Evolutionary conservation across 441 rosid genomes (phyloP), one percentile per base, ranked within the genome.

Genomic region (Erodium moschatum): DNA sequence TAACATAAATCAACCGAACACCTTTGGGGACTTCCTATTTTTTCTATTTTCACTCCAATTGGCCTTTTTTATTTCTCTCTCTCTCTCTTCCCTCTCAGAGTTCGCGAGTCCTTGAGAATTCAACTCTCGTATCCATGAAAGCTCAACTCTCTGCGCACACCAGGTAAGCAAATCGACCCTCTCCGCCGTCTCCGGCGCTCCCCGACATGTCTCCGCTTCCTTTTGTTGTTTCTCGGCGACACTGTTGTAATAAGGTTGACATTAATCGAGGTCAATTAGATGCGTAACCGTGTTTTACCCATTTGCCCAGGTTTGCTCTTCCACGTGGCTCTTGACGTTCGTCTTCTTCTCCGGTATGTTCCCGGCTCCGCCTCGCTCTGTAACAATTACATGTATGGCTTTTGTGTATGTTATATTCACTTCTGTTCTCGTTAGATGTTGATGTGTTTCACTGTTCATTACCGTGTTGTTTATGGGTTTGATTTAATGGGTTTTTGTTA

Each of bases 301-400:
- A 73, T 78, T 70, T 72, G 38, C 52, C 44, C 24, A 72, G 75
- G 77, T 75, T 67, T 61, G 54, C 38, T 72, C 66, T 70, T 71
- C 73, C 52, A 80, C 81, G 85, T 83, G 81, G 81, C 74, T 74
- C 81, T 79, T 76, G 73, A 83, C 85, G 83, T 77, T 77, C 76
- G 63, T 69, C 70, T 74, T 81, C 73, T 72, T 73, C 73, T 65
- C 56, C 78, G 75, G 72, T 56, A 66, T 74, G 71, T 69, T 56
- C 42, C 31, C 38, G 15, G 10, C 65, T 62, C 69, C 31, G 31
- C 31, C 3, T 4, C 63, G 40, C 46, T 24, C 31, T 13, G 29
- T 65, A 5, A 4, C 70, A 35, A 71, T 62, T 73, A 71, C 78
- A 42, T 68, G 77, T 52, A 18, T 54, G 21, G 24, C 3, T 56